Evolutionary conservation across 1,284 basidiomycete genomes (phyloP), one percentile per base, ranked within the genome.

Genomic region (Irpex lacteus): DNA sequence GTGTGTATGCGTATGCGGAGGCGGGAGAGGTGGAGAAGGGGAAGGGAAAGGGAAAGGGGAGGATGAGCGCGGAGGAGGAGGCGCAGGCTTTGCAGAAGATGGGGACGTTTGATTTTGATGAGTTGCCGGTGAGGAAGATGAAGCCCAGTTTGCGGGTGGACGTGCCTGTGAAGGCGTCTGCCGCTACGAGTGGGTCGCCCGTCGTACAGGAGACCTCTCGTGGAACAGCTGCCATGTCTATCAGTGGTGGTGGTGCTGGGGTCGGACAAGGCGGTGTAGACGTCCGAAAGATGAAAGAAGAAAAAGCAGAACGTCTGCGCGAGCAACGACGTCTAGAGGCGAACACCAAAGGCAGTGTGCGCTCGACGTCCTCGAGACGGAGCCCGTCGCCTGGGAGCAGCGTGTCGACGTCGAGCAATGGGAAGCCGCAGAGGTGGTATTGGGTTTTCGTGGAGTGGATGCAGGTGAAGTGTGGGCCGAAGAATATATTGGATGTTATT

Each of bases 51-150:
- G 58, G 58, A 11, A 13, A 34, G 40, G 21, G 7, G 15, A 4
- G 15, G 58, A n/a, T 59, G 11, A 58, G 26, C 34, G 2, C 40
- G 11, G 50, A 52, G 8, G 50, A 52, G 8, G 50, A 21, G 58
- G 58, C 9, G 67, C 67, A 19, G 70, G 73, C 54, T 77, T 77
- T 52, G 19, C 84, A 85, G 67, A 74, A 74, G 6, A 72, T 84
- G 3, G 77, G 78, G 18, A 67, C 78, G 6, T 89, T 89, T 70
- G 84, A 89, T 70, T 88, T 89, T 62, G 85, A 88, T 66, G 79
- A 82, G 8, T 78, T 89, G 11, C 78, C 78, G 18, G 67, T 66
- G 3, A 67, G 67, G 34, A 36, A 64, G 13, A 49, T 65, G 15
- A 63, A 67, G 60, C 49, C 44, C 2, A 9, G n/a, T n/a, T 18